Evolutionary conservation across 2,329 filamentous ascomycete genomes (phyloP), one percentile per base, ranked within the genome.

Genomic region (Mycosphaerella sp.): DNA sequence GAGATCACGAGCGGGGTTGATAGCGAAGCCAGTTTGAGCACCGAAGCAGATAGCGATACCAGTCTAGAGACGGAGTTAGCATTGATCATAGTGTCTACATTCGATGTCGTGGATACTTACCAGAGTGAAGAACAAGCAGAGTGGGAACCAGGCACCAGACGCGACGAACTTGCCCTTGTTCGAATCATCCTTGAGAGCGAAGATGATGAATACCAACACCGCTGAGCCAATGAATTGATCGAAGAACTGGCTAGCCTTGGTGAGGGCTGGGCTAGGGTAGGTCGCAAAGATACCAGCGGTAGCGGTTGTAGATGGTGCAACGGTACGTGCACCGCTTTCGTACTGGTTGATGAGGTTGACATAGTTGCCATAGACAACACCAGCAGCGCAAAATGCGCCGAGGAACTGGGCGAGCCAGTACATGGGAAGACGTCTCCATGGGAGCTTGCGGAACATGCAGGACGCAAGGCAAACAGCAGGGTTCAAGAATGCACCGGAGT

Each of bases 1-100:
- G 61, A 87, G 83, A 60, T 88, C 85, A 66, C 84, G 78, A 28
- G 84, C 85, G 37, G 85, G 69, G 59, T 86, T 87, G 56, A 87
- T 63, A 6, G 70, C 84, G 64, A 84, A 87, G 53, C 82, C 82
- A 1, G 82, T 86, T 64, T 85, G 80, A 79, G 80, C 85, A 12
- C 83, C 83, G 63, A 84, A 85, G 62, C 79, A 81, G 28, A 81
- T 79, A 27, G 81, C 81, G 32, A 86, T 79, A 13, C 81, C 82
- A 62, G 85, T 84, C 57, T 57, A 39, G 12, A 12, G 16, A 25
- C 6, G n/a, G 16, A 36, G 50, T 59, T 30, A 54, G 53, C 34
- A 18, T 2, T 17, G 5, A 32, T 12, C 16, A 10, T 21, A 12
- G 9, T 8, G 16, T 21, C 16, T 8, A 25, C 10, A 3, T 21